phyloP scores from a whole-genome alignment of 2,329 filamentous ascomycete species.

The Pseudopyrenochaeta lycopersici region DNA sequence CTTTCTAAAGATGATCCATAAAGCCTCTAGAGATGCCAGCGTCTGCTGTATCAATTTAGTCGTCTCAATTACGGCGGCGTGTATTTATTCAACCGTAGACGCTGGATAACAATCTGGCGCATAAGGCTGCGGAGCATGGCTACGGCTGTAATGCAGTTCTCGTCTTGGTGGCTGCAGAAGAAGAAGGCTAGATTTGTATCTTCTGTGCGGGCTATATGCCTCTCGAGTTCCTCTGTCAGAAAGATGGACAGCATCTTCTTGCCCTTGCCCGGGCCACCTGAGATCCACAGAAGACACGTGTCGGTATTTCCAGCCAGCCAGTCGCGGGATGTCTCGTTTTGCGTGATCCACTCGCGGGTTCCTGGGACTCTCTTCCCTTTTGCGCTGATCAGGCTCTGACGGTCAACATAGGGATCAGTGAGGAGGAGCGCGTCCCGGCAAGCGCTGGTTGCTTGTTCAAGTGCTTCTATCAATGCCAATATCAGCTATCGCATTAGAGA shows the following conservation, averaged over 20 bases:
- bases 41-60: slow-evolving; percentile 11
- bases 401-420: slow-evolving; percentile 17
- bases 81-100: slow-evolving; percentile 21
- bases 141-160: slow-evolving; percentile 33
- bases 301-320: slow-evolving; percentile 23
- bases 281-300: slow-evolving; percentile 31
- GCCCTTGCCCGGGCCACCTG: slow-evolving; percentile 39
- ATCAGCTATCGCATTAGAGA: no score
- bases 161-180: slow-evolving; percentile 37
- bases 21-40: slow-evolving; percentile 19
- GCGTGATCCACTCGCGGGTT: slow-evolving; percentile 41
- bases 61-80: slow-evolving; percentile 14
- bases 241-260: slow-evolving; percentile 45
- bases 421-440: slow-evolving; percentile 20
- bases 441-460: slow-evolving; percentile 6
- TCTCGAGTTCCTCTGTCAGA: slow-evolving; percentile 34
- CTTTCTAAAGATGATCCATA: slow-evolving; percentile 28
- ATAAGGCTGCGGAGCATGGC: slow-evolving; percentile 35
- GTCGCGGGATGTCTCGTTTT: slow-evolving; percentile 10
- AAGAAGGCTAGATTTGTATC: slow-evolving; percentile 17
- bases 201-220: not conserved
- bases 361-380: slow-evolving; percentile 20
- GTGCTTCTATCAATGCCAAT: no score
- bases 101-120: slow-evolving; percentile 26
- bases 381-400: slow-evolving; percentile 10